These are phyloP conservation scores for Tolypocladium sp. DNA, from an alignment of 2,329 filamentous ascomycete species.

Conservation along the genomic window DNA sequence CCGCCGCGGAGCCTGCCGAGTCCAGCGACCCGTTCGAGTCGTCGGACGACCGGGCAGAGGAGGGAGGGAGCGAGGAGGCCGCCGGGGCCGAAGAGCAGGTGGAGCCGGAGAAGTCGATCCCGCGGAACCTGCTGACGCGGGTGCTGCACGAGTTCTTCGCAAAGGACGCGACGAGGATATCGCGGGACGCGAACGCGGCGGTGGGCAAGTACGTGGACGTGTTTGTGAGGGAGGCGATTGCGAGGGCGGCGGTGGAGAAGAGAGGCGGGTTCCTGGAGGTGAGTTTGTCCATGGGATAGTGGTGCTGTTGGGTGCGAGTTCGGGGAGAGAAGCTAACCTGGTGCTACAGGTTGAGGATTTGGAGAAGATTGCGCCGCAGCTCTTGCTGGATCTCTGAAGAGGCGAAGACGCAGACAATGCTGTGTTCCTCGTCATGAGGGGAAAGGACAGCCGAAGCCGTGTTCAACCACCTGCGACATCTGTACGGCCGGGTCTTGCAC, in stretches of 20 bases:
- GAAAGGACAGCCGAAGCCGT: background rate
- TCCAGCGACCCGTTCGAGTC: constrained; percentile 26
- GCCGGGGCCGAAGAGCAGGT: constrained; percentile 21
- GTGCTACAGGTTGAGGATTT: constrained; percentile 66
- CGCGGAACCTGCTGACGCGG: constrained; percentile 63
- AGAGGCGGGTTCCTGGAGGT: constrained; percentile 66
- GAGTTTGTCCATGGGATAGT: constrained; percentile 15
- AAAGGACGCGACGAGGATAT: constrained; percentile 60
- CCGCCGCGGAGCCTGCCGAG: constrained; percentile 13
- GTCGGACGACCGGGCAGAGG: constrained; percentile 20
- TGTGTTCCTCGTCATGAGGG: too few relatives aligned
- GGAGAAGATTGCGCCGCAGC: constrained; percentile 76
- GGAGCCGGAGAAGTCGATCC: constrained; percentile 44
- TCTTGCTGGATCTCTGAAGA: constrained; percentile 73
- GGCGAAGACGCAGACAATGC: background rate
- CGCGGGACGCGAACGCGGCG: constrained; percentile 66
- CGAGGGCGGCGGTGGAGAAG: constrained; percentile 65
- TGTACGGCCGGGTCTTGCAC: background rate
- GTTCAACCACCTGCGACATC: background rate
- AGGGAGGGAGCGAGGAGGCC: constrained; percentile 4
- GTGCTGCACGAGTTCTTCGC: constrained; percentile 75
- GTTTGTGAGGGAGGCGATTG: constrained; percentile 83
- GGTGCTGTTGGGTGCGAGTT: background rate
- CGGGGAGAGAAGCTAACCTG: constrained; percentile 5
- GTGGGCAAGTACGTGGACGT: constrained; percentile 82